Base-by-base conservation (phyloP, 345 rosid genomes). In the Heritiera fomes region DNA sequence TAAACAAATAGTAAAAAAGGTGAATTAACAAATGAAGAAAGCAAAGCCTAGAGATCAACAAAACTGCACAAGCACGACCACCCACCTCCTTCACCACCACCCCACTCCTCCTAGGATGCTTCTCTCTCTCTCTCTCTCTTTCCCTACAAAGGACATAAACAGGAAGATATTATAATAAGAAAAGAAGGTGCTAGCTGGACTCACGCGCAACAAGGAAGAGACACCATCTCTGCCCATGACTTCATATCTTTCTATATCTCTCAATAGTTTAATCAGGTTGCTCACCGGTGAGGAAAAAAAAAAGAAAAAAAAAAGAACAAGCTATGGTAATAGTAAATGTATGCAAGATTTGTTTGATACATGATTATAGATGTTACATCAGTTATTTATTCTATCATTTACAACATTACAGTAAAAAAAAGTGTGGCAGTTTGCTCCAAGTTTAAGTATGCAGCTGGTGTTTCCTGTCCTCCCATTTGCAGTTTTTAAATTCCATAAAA, bases 1-100 rank as follows among this genome's bases (percentile, higher is more conserved):
- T 47, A 66, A 60, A 41, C 12, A 59, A 45, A 15, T 43, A 4
- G 13, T 20, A 7, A 5, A 23, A n/a, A 18, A 3, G 17, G 4
- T 52, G 75, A 41, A 62, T 62, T 11, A 78, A 71, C 0, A 66
- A 77, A 28, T 53, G 53, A 69, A 74, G 55, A 74, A 84, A 80
- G 45, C 52, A 70, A 83, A 80, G 85, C 85, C 87, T 91, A 77
- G 95, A 91, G 93, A 91, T 90, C 93, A 82, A 87, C 90, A 90
- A 82, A 76, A 84, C 85, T 73, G 82, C 89, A 83, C 79, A 84
- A 80, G 78, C 83, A 77, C 83, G 18, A 53, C 63, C 76, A 53
- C 75, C 83, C 75, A 78, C 85, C 79, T 77, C 86, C 72, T 71
- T 74, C 82, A 77, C 84, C 82, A 77, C 84, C 88, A 85, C 84